Evolutionary conservation across 73 alveolate genomes (phyloP).

Genomic region (Stentor roeselii): DNA sequence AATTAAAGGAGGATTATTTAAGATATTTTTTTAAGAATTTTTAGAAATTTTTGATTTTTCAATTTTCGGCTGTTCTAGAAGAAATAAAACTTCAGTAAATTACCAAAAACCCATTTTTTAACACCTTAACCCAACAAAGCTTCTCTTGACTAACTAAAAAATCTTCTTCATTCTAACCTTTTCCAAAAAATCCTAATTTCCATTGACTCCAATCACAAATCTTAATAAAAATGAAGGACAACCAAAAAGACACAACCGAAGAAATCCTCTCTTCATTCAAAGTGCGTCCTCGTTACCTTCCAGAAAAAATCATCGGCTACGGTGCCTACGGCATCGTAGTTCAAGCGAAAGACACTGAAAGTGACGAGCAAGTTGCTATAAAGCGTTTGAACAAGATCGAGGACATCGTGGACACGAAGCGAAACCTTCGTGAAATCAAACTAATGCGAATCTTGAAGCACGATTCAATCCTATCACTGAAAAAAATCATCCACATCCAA

Average conservation of each 20-base stretch:
- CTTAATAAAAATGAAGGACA: not conserved
- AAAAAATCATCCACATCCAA: constrained; percentile 19
- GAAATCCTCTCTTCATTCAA: constrained; percentile 4
- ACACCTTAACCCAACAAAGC: not conserved
- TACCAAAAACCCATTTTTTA: not conserved
- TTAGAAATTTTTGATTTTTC: no score
- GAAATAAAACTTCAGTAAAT: not conserved
- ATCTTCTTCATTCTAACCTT: not conserved
- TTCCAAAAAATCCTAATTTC: not conserved
- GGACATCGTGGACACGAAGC: constrained; percentile 23
- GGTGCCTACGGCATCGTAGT: constrained; percentile 30
- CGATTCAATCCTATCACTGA: constrained; percentile 4
- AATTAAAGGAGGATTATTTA: no score
- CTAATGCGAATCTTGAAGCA: not conserved
- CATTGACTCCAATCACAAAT: not conserved
- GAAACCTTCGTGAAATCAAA: constrained; percentile 28
- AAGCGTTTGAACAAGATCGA: constrained; percentile 20
- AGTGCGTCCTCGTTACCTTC: constrained; percentile 17
- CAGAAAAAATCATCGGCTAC: constrained; percentile 25
- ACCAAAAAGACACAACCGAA: constrained; percentile 12
- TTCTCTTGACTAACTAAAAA: no score
- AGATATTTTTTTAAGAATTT: no score
- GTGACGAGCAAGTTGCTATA: constrained; percentile 2
- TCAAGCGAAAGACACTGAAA: constrained; percentile 16
- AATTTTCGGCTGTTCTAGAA: no score